phyloP scores from a whole-genome alignment of 371 early-diverging fungal genomes.

The Mucor racemosus region DNA sequence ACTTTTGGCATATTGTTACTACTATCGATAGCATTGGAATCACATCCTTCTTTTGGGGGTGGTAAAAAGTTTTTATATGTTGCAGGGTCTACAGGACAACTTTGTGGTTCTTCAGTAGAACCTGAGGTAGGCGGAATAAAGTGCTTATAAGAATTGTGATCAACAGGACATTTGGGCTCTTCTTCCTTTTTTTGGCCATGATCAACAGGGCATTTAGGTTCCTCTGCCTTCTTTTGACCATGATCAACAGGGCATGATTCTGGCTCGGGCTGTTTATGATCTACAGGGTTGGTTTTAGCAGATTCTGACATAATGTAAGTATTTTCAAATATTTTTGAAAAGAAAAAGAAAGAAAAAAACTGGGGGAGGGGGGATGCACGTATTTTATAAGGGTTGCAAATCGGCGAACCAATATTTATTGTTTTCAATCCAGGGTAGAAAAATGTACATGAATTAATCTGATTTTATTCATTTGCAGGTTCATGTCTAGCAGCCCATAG shows the following conservation, averaged over 20 bases:
- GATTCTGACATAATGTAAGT: slow-evolving; percentile 5
- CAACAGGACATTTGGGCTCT: slow-evolving; percentile 41
- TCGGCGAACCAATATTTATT: slow-evolving; percentile 1
- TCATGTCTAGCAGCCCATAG: slow-evolving; percentile 21
- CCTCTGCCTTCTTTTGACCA: slow-evolving; percentile 12
- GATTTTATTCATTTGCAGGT: neutral
- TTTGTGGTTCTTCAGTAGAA: slow-evolving; percentile 26
- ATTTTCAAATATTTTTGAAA: neutral
- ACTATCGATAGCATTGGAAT: slow-evolving; percentile 62
- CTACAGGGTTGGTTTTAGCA: neutral
- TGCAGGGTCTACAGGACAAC: slow-evolving; percentile 63
- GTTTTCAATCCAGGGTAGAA: slow-evolving; percentile 6
- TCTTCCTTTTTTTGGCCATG: slow-evolving; percentile 13
- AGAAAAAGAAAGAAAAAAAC: neutral
- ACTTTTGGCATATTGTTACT: slow-evolving; percentile 77
- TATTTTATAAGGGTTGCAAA: too few species aligned
- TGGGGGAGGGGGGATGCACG: neutral
- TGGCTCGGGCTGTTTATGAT: neutral
- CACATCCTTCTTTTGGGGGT: slow-evolving; percentile 45
- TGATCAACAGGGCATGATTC: slow-evolving; percentile 41
- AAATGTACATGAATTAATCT: neutral
- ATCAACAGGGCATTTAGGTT: slow-evolving; percentile 26
- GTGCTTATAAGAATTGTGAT: slow-evolving; percentile 33
- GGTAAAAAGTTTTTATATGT: slow-evolving; percentile 59
- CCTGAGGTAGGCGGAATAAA: slow-evolving; percentile 21